A percentile compares a stretch with the other conserved stretches of the same genome.
phyloP scores from a whole-genome alignment of 2,329 filamentous ascomycete species.

The Teratosphaeria epicoccoides region DNA sequence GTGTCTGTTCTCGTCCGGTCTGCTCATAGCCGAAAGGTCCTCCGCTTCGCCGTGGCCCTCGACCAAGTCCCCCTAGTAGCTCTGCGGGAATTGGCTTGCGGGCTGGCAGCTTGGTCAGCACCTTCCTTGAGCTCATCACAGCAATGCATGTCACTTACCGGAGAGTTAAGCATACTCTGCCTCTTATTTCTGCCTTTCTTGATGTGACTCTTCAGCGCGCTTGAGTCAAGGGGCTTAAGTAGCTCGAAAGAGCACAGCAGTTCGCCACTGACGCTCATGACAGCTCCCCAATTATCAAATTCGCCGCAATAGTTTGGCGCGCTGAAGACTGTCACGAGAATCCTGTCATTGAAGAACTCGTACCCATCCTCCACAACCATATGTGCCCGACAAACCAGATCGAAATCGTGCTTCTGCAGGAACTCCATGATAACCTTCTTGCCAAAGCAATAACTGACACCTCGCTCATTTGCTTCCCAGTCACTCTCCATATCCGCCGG shows the following conservation, averaged over 20 bases:
- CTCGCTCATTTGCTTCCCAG: conserved; percentile 94
- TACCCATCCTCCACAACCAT: conserved; percentile 99
- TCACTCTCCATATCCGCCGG: conserved; percentile 91
- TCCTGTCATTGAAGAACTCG: conserved; percentile 93
- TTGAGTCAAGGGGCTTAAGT: conserved; percentile 90
- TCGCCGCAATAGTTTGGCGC: conserved; percentile 98
- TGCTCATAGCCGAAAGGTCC: not conserved
- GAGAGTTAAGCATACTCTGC: conserved; percentile 91
- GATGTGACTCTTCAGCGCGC: conserved; percentile 93
- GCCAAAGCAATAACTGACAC: conserved; percentile 96
- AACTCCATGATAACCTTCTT: conserved; percentile 98
- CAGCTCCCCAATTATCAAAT: conserved; percentile 97
- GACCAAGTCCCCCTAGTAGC: conserved; percentile 33
- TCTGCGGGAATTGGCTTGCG: conserved; percentile 41
- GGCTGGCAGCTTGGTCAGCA: conserved; percentile 29
- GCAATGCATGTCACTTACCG: conserved; percentile 50
- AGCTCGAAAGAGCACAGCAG: conserved; percentile 94
- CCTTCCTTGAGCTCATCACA: not conserved
- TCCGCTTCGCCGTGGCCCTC: not conserved
- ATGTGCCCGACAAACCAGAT: conserved; percentile 91
- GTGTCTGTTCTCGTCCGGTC: not conserved
- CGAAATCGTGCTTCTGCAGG: conserved; percentile 86
- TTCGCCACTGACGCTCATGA: conserved; percentile 94
- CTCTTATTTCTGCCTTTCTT: conserved; percentile 95
- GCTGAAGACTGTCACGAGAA: conserved; percentile 93